Evolutionary conservation across 805 yeast species (phyloP), one percentile per base, ranked within the genome.

Genomic region (Yueomyces sinensis): DNA sequence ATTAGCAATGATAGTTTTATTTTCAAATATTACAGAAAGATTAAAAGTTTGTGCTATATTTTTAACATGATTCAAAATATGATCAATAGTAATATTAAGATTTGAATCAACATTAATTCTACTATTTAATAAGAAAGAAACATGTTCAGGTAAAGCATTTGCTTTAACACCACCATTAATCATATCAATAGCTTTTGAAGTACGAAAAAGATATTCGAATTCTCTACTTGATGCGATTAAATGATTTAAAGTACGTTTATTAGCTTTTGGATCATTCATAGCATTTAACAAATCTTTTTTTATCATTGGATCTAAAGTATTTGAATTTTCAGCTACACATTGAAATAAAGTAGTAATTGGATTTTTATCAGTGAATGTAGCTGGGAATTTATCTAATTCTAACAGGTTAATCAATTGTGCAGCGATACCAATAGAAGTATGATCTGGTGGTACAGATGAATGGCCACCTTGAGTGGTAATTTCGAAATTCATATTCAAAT

Each of bases 361-460:
- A 56, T 78, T 83, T 32, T 57, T 58, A 3, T 55, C 42, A 17
- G 58, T 52, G 46, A 62, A 75, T n/a, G 42, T 41, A 14, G 35
- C 41, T 13, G 34, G 40, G 35, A 49, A 58, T 6, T 76, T 77
- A 39, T 70, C 66, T 9, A 55, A 52, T 52, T 84, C 94, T 29
- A 82, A 59, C 14, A 52, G 43, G 9, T 61, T 54, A 9, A 76
- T 62, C 36, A 82, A 59, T 37, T 77, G 74, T 3, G 83, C 64
- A 34, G 76, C 61, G 27, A 82, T 67, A 11, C 91, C 94, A 56
- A 83, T 80, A 2, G 80, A 68, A 4, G 93, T 81, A 49, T 82
- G 91, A 32, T 72, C 77, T 2, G 87, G 89, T 7, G 93, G 91
- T n/a, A 68, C 53, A 7, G 87, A 77, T 1, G 89, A 74, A 50